A percentile compares a stretch with the other conserved stretches of the same genome.
These are phyloP conservation scores for Aspergillus ibericus DNA, from an alignment of 2,329 filamentous ascomycete genomes.

Conservation along the genomic window DNA sequence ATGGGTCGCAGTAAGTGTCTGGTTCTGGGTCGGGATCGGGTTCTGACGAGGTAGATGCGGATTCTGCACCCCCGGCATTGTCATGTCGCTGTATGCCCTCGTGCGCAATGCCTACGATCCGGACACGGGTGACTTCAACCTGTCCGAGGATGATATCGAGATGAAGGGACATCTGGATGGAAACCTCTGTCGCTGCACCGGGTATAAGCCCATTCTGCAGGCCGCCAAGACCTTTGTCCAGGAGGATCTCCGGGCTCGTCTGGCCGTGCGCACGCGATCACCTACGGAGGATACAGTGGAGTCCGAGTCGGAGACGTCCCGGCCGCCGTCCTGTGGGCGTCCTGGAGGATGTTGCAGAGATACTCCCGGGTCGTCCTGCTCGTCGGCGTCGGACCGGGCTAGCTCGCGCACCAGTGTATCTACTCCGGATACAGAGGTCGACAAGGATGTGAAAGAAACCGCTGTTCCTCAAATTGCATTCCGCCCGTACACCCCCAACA, in stretches of 20 bases:
- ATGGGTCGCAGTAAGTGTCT: constrained; percentile 67
- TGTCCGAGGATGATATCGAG: constrained; percentile 74
- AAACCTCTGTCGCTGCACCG: constrained; percentile 84
- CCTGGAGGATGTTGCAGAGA: constrained; percentile 30
- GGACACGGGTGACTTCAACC: constrained; percentile 70
- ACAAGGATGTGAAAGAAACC: background rate
- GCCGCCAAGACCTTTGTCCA: constrained; percentile 73
- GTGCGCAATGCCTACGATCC: constrained; percentile 65
- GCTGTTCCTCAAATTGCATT: constrained; percentile 77
- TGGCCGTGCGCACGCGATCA: background rate
- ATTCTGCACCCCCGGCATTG: constrained; percentile 88
- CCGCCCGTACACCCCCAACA: constrained; percentile 83
- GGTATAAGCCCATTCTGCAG: constrained; percentile 82
- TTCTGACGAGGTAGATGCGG: constrained; percentile 51
- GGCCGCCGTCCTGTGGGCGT: constrained; percentile 22
- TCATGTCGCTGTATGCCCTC: constrained; percentile 57
- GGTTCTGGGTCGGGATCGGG: background rate
- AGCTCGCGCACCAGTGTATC: background rate
- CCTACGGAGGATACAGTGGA: background rate
- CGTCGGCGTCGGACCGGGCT: background rate
- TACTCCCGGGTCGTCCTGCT: constrained; percentile 10
- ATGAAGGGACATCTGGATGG: constrained; percentile 70
- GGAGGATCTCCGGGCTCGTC: constrained; percentile 52
- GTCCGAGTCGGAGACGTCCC: background rate
- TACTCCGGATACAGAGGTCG: background rate